A percentile compares a stretch with the other conserved stretches of the same genome.
These are phyloP conservation scores for Thoreauomyces humboldtii DNA, from an alignment of 192 early-diverging fungal genomes.

Conservation along the genomic window DNA sequence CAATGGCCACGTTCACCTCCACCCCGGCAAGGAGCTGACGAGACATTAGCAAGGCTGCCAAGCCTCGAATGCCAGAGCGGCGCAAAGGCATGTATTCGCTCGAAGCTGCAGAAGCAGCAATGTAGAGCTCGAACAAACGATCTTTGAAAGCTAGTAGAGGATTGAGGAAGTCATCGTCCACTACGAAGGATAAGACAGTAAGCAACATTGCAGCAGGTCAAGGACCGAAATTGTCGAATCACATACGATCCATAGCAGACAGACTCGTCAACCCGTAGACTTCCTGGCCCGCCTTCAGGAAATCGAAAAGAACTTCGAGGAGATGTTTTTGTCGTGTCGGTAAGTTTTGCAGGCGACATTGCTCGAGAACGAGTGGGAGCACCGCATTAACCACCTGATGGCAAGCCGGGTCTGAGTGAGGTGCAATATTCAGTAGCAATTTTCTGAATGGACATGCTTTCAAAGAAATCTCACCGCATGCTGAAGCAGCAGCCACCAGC, in stretches of 20 bases:
- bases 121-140: constrained; percentile 73
- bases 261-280: constrained; percentile 57
- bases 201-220: neutral
- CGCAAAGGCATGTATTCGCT: constrained; percentile 76
- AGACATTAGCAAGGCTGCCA: constrained; percentile 44
- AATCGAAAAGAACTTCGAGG: constrained; percentile 54
- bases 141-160: constrained; percentile 73
- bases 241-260: constrained; percentile 27
- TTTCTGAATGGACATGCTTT: neutral
- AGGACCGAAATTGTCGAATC: neutral
- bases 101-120: constrained; percentile 58
- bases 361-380: constrained; percentile 61
- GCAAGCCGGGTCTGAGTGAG: constrained; percentile 56
- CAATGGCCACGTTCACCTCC: constrained; percentile 11
- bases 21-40: neutral
- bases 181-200: constrained; percentile 18
- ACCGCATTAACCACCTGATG: constrained; percentile 57
- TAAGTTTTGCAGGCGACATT: constrained; percentile 55
- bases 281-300: constrained; percentile 62
- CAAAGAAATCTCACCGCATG: constrained; percentile 20
- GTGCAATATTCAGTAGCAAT: neutral
- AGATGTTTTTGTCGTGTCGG: constrained; percentile 58
- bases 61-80: constrained; percentile 68
- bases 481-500: constrained; percentile 25
- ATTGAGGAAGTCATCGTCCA: constrained; percentile 52